Percentiles rank a stretch among this genome's conserved stretches.
phyloP scores from a whole-genome alignment of 495 filamentous ascomycete genomes.

The Chaetomium tenue region DNA sequence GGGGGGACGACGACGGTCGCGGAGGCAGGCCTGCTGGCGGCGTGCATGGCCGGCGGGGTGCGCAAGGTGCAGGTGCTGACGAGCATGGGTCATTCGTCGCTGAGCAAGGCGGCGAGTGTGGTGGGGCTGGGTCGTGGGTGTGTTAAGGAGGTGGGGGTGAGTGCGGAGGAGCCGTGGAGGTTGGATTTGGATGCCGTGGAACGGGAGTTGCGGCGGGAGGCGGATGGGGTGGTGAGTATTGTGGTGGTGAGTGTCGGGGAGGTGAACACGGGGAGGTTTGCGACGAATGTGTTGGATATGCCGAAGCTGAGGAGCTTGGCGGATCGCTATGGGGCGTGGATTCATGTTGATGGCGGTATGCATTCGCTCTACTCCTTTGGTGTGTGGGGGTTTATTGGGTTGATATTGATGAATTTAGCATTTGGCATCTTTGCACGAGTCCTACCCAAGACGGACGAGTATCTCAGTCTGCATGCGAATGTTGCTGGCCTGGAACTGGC shows the following conservation, averaged over 20 bases:
- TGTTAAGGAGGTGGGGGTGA: constrained; percentile 57
- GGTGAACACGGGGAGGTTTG: constrained; percentile 88
- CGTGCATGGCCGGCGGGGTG: constrained; percentile 61
- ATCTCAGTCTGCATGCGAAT: constrained; percentile 52
- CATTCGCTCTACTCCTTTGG: constrained; percentile 14
- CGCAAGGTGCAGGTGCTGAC: constrained; percentile 72
- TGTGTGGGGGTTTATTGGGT: not conserved
- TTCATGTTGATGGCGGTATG: constrained; percentile 80
- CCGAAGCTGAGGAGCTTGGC: constrained; percentile 63
- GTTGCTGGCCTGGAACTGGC: constrained; percentile 73
- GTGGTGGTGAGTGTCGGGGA: constrained; percentile 79
- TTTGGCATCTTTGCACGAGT: constrained; percentile 82
- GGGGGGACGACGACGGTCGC: constrained; percentile 50
- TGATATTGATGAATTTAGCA: constrained; percentile 45
- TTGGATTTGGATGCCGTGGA: constrained; percentile 63
- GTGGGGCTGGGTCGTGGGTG: constrained; percentile 73
- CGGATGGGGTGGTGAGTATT: constrained; percentile 64
- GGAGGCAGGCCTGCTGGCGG: constrained; percentile 65
- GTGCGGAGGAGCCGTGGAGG: constrained; percentile 55
- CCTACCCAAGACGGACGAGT: constrained; percentile 60
- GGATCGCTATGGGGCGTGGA: constrained; percentile 74
- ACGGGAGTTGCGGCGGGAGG: constrained; percentile 46
- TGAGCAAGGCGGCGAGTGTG: constrained; percentile 77
- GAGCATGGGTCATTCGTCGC: constrained; percentile 76
- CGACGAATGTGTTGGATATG: constrained; percentile 62